Base-by-base conservation (phyloP, 148 eudicot genomes). In the Drosera capensis region DNA sequence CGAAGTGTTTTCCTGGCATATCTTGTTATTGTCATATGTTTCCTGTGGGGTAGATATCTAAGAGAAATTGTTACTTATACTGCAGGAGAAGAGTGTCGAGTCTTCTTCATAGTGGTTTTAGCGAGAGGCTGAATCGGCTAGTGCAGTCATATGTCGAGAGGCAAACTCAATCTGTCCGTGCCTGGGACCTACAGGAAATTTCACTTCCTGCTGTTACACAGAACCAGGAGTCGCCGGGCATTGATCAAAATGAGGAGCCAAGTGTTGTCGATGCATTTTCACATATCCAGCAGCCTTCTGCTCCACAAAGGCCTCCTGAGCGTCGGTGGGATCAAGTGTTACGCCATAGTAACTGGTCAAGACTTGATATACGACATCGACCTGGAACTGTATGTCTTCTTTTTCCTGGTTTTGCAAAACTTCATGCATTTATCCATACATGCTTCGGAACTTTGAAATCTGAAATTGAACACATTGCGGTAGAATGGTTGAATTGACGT, bases 21-120 rank as follows among this genome's bases (percentile, higher is more conserved):
- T 52, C 29, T 16, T 19, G 2, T 14, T 52, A 22, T 39, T 39
- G 17, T n/a, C 8, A 7, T 14, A 14, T 39, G 7, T 0, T 39
- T 39, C 17, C 8, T 11, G 7, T 39, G 8, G 17, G 7, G 2
- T 39, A 11, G 14, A 34, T 18, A 18, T 41, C 14, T 41, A 11
- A 19, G 11, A 19, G 23, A 3, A 41, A 23, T 25, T 46, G 7
- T 48, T 30, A 41, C 21, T 19, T n/a, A 18, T 59, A 18, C 29
- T 64, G 34, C 28, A 88, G 97, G 83, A 78, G 97, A 71, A 75
- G 71, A 51, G 97, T 88, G 57, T 78, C 97, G 16, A 77, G 71
- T 63, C 87, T 88, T 60, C 97, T 88, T 60, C 71, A 58, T 41
- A 88, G 97, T 58, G 80, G 73, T 67, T 88, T 88, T 49, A 83